phyloP scores from a whole-genome alignment of 2,329 filamentous ascomycete species.

The Cladosporium cucumerinum region DNA sequence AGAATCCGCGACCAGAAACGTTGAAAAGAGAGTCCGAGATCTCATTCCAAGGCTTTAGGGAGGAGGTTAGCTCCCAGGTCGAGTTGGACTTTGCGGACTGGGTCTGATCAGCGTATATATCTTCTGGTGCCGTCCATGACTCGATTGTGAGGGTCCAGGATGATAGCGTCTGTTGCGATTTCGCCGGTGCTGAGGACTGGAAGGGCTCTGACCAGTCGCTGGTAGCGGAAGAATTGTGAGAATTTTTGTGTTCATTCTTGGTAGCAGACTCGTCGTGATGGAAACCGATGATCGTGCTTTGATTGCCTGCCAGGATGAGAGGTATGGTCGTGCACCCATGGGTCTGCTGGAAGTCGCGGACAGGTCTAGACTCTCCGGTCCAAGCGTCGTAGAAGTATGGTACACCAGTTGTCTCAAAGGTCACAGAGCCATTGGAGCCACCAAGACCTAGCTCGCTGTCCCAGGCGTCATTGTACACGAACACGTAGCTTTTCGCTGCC shows the following conservation, averaged over 20 bases:
- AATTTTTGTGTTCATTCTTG: background rate
- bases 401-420: constrained; percentile 31
- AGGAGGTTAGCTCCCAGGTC: constrained; percentile 31
- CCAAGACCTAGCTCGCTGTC: constrained; percentile 21
- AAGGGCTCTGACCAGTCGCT: constrained; percentile 9
- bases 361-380: constrained; percentile 38
- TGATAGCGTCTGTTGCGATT: constrained; percentile 25
- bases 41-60: constrained; percentile 36
- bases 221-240: background rate
- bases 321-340: constrained; percentile 33
- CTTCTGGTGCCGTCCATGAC: constrained; percentile 38
- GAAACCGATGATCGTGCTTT: constrained; percentile 43
- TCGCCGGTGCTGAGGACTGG: background rate
- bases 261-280: constrained; percentile 19
- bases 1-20: constrained; percentile 36
- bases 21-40: constrained; percentile 31
- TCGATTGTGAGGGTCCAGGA: constrained; percentile 40
- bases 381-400: constrained; percentile 44
- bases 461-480: constrained; percentile 41
- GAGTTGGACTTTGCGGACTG: constrained; percentile 28
- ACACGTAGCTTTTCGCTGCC: constrained; percentile 37
- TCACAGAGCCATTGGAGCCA: constrained; percentile 26
- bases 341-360: constrained; percentile 35
- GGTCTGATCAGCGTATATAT: constrained; percentile 30
- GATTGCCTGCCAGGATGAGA: constrained; percentile 39